These are phyloP conservation scores for Spergularia azorica DNA, from an alignment of 179 eudicot genomes.

Conservation along the genomic window DNA sequence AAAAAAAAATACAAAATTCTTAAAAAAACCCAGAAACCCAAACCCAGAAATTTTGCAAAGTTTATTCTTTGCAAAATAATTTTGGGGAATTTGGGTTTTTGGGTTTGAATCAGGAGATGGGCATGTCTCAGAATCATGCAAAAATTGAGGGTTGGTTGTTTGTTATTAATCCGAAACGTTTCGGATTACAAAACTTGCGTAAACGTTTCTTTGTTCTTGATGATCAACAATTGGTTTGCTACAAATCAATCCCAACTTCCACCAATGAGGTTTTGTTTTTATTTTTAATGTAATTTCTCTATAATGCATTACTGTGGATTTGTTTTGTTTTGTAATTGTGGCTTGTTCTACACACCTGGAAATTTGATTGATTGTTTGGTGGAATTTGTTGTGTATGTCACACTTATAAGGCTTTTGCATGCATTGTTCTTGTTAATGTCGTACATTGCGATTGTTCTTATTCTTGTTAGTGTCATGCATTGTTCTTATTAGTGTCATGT, in stretches of 20 bases:
- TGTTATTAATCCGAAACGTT: constrained; percentile 56
- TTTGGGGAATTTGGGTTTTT: constrained; percentile 36
- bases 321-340: background rate
- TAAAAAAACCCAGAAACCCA: constrained; percentile 11
- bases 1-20: too few relatives aligned
- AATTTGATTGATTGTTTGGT: background rate
- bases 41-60: constrained; percentile 8
- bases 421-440: too few relatives aligned
- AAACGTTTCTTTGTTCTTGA: constrained; percentile 64
- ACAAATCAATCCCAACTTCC: constrained; percentile 48
- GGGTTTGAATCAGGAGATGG: constrained; percentile 24
- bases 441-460: too few relatives aligned
- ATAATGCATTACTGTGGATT: background rate
- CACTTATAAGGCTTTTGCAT: too few relatives aligned
- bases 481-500: too few relatives aligned
- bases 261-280: constrained; percentile 33
- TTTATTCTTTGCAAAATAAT: constrained; percentile 3
- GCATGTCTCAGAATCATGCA: constrained; percentile 27
- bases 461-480: too few relatives aligned
- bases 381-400: too few relatives aligned
- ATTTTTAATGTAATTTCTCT: background rate
- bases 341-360: background rate
- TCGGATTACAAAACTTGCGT: constrained; percentile 57
- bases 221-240: constrained; percentile 60
- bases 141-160: constrained; percentile 69